phyloP scores from a whole-genome alignment of 2,329 filamentous ascomycete genomes.

The Colletotrichum graminicola region DNA sequence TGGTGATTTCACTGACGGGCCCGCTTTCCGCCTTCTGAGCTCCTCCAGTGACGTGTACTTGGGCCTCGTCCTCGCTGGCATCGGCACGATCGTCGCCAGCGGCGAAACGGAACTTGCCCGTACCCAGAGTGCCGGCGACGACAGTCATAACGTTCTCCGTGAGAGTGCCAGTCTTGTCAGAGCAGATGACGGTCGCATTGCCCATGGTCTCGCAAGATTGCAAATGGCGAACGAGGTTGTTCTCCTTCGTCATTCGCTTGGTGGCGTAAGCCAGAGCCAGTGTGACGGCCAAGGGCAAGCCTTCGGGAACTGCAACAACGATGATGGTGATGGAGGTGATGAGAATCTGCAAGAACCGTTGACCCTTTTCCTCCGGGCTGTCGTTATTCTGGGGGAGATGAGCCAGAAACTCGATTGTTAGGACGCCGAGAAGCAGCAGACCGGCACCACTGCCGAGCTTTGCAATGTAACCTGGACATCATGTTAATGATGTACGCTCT shows the following conservation, averaged over 20 bases:
- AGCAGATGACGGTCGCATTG: conserved; percentile 73
- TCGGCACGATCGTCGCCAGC: conserved; percentile 47
- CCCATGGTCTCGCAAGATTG: conserved; percentile 74
- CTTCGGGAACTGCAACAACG: conserved; percentile 71
- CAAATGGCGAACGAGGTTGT: conserved; percentile 70
- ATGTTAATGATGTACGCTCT: not conserved
- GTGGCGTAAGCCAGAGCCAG: conserved; percentile 73
- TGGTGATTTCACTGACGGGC: conserved; percentile 10
- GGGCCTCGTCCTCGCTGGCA: conserved; percentile 14
- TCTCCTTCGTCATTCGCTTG: conserved; percentile 72
- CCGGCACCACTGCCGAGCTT: conserved; percentile 44
- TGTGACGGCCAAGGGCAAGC: conserved; percentile 70
- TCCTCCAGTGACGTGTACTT: conserved; percentile 10
- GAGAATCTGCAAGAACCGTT: conserved; percentile 63
- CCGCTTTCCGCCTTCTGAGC: conserved; percentile 15
- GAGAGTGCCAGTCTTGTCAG: conserved; percentile 75
- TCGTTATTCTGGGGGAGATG: conserved; percentile 55
- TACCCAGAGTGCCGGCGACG: conserved; percentile 66
- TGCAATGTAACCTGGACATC: conserved; percentile 43
- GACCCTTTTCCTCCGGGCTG: conserved; percentile 57
- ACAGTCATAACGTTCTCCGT: conserved; percentile 75
- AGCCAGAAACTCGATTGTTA: conserved; percentile 44
- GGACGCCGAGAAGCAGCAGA: conserved; percentile 42
- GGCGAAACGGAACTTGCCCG: conserved; percentile 52
- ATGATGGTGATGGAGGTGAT: conserved; percentile 63